A percentile compares a stretch with the other conserved stretches of the same genome.
phyloP scores from a whole-genome alignment of 495 filamentous ascomycete genomes.

The Clavariopsis aquatica region DNA sequence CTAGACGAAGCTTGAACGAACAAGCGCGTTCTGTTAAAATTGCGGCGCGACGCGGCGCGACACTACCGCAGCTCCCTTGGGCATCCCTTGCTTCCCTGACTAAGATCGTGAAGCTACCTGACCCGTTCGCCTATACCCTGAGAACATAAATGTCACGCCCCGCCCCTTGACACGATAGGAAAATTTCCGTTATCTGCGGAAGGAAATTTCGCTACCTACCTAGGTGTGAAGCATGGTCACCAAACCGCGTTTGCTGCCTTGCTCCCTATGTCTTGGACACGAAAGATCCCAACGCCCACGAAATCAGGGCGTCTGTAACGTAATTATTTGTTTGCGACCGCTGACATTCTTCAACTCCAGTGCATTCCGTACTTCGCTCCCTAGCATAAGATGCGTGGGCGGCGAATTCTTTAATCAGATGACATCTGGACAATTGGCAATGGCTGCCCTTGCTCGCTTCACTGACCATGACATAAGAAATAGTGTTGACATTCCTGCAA shows the following conservation, averaged over 20 bases:
- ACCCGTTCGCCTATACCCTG: conserved; percentile 23
- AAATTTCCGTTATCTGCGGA: conserved; percentile 25
- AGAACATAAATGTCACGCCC: conserved; percentile 26
- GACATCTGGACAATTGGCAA: conserved; percentile 17
- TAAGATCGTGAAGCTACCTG: conserved; percentile 20
- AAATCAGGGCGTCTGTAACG: conserved; percentile 25
- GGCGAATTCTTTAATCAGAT: conserved; percentile 28
- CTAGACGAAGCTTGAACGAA: conserved; percentile 60
- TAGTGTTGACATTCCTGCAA: conserved; percentile 31
- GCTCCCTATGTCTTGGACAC: conserved; percentile 32
- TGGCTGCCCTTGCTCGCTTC: conserved; percentile 32
- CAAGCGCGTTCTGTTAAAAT: conserved; percentile 27
- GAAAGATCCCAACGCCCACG: conserved; percentile 27
- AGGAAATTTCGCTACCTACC: conserved; percentile 23
- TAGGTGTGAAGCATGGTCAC: conserved; percentile 32
- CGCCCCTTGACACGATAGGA: conserved; percentile 26
- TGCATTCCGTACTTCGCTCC: conserved; percentile 35
- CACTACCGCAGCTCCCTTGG: conserved; percentile 26
- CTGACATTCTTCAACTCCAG: conserved; percentile 34
- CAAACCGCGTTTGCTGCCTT: conserved; percentile 35
- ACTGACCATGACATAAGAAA: conserved; percentile 28
- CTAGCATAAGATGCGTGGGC: conserved; percentile 26
- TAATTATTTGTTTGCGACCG: conserved; percentile 31
- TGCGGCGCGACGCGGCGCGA: conserved; percentile 22
- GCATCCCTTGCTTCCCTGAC: conserved; percentile 34